Percentiles rank a stretch among this genome's conserved stretches.
Evolutionary conservation across 371 early-diverging fungal genomes (phyloP).

Genomic region (Rhizomucor miehei): DNA sequence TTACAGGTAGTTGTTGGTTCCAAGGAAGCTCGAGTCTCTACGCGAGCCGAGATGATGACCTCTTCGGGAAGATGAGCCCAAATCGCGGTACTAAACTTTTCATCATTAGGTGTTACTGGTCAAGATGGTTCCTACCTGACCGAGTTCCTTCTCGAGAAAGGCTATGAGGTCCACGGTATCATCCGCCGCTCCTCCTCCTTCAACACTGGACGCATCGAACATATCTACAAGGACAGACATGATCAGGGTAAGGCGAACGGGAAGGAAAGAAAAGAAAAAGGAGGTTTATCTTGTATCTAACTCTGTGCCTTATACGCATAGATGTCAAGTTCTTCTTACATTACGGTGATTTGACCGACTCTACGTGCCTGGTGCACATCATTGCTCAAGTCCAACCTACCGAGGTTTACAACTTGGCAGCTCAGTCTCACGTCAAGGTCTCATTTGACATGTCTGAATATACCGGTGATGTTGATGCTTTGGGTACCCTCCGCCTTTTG

Average conservation of each 20-base stretch:
- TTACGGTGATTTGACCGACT: constrained; percentile 85
- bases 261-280: not conserved
- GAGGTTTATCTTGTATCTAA: not conserved
- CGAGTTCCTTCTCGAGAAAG: constrained; percentile 68
- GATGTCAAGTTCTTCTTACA: constrained; percentile 78
- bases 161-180: constrained; percentile 79
- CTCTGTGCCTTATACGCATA: constrained; percentile 12
- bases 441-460: constrained; percentile 91
- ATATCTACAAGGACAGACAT: constrained; percentile 69
- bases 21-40: too few species aligned
- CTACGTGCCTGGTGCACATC: constrained; percentile 78
- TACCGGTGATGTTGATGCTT: constrained; percentile 84
- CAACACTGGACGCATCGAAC: constrained; percentile 77
- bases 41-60: not conserved
- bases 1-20: constrained; percentile 43
- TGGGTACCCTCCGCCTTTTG: constrained; percentile 78
- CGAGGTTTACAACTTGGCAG: constrained; percentile 79
- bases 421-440: constrained; percentile 84
- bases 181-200: constrained; percentile 78
- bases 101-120: constrained; percentile 68
- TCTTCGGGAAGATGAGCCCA: not conserved
- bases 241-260: constrained; percentile 39
- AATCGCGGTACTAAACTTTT: not conserved
- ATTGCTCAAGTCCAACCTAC: constrained; percentile 75
- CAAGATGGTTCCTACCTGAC: constrained; percentile 80